phyloP scores from a whole-genome alignment of 2,329 filamentous ascomycete genomes.

The Calonectria multiphialidica region DNA sequence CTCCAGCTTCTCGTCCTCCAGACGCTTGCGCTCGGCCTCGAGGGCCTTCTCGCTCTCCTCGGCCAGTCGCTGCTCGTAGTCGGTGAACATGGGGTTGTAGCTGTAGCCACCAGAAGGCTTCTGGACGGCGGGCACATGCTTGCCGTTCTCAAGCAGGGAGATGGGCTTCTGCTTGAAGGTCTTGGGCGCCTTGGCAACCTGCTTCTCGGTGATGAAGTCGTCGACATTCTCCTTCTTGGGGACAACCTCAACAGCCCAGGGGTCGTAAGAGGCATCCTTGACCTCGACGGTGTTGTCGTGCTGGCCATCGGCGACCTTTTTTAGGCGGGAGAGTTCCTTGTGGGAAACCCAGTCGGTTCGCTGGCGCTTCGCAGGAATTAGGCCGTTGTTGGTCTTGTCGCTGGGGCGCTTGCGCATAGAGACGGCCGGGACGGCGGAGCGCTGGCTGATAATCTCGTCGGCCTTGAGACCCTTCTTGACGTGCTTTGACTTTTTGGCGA shows the following conservation, averaged over 20 bases:
- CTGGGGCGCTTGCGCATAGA: conserved; percentile 81
- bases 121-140: conserved; percentile 80
- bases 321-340: conserved; percentile 85
- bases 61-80: conserved; percentile 83
- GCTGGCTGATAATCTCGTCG: conserved; percentile 90
- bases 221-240: conserved; percentile 54
- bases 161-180: conserved; percentile 83
- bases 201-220: conserved; percentile 74
- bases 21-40: conserved; percentile 80
- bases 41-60: conserved; percentile 84
- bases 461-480: conserved; percentile 84
- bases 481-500: conserved; percentile 74
- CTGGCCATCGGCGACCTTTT: conserved; percentile 81
- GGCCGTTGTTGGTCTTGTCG: conserved; percentile 78
- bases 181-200: conserved; percentile 77
- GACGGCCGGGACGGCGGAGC: conserved; percentile 85
- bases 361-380: conserved; percentile 80
- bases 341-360: conserved; percentile 85
- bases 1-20: conserved; percentile 76
- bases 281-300: conserved; percentile 66
- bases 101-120: conserved; percentile 86
- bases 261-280: conserved; percentile 79
- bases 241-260: conserved; percentile 72
- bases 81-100: conserved; percentile 91
- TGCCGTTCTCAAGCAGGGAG: conserved; percentile 86